Conservation (phyloP, 768 basidiomycete genomes). For the Lactarius sp. region DNA sequence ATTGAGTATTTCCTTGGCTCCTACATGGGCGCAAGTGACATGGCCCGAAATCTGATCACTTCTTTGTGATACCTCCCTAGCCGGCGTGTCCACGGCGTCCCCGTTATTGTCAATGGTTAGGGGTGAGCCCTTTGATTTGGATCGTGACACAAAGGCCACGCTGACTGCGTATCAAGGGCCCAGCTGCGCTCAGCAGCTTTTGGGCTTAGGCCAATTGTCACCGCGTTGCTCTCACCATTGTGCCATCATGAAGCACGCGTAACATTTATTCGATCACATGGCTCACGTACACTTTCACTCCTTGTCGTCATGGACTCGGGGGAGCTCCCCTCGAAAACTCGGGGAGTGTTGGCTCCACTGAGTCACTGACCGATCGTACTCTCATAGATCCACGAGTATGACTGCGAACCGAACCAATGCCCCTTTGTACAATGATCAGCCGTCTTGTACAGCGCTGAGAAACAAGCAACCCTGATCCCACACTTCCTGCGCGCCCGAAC, state of each 20-base stretch:
- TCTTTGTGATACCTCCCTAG: not conserved
- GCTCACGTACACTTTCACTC: not conserved
- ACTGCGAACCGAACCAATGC: conserved; percentile 18
- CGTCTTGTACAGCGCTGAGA: not conserved
- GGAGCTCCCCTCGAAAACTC: not conserved
- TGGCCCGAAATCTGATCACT: not conserved
- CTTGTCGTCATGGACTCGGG: conserved; percentile 6
- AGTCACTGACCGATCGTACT: not conserved
- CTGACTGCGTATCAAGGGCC: conserved; percentile 3
- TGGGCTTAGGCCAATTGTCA: not conserved
- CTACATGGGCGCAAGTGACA: conserved; percentile 3
- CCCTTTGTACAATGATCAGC: not conserved
- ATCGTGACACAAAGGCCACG: not conserved
- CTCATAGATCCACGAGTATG: not conserved
- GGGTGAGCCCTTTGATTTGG: not conserved
- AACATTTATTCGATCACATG: not conserved
- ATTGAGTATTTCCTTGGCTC: not conserved
- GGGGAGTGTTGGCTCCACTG: conserved; percentile 8
- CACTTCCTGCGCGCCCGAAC: conserved; percentile 9
- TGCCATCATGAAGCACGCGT: conserved; percentile 3
- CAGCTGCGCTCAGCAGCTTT: not conserved
- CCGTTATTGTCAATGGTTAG: conserved; percentile 9
- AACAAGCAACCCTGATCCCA: conserved; percentile 2
- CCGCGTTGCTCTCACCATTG: not conserved
- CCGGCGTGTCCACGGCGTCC: not conserved